These are phyloP conservation scores for Oryza nivara DNA, from an alignment of 176 grass and related monocot species.

Conservation along the genomic window DNA sequence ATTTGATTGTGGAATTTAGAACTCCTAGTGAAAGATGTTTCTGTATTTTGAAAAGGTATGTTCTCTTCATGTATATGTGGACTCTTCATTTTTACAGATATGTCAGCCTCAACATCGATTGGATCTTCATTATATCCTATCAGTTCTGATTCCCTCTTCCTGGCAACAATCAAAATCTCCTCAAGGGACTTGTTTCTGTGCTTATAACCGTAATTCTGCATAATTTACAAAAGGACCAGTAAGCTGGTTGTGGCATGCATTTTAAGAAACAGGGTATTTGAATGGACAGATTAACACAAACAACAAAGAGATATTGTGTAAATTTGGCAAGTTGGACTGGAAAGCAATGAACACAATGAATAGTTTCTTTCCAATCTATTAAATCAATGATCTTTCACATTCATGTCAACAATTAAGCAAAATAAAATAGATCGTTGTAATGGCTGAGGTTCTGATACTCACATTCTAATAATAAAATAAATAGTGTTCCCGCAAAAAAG, in stretches of 20 bases:
- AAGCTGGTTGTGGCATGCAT: slow-evolving; percentile 29
- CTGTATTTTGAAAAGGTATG: slow-evolving; percentile 22
- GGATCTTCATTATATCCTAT: slow-evolving; percentile 91
- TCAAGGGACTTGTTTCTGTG: slow-evolving; percentile 85
- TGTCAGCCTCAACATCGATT: slow-evolving; percentile 50
- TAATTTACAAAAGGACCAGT: slow-evolving; percentile 5
- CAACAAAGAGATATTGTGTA: background rate
- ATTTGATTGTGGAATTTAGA: slow-evolving; percentile 27
- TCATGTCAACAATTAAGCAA: slow-evolving; percentile 1
- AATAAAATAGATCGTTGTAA: background rate
- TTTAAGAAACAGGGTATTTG: slow-evolving; percentile 37
- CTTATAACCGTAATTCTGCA: slow-evolving; percentile 78
- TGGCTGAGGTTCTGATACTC: background rate
- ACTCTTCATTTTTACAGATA: slow-evolving; percentile 39
- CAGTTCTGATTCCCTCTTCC: slow-evolving; percentile 68
- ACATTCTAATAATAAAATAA: slow-evolving; percentile 5
- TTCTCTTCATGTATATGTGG: slow-evolving; percentile 24
- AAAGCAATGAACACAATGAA: background rate
- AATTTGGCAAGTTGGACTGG: background rate
- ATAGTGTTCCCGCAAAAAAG: background rate
- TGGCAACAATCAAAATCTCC: slow-evolving; percentile 61
- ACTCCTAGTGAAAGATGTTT: background rate
- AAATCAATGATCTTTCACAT: background rate
- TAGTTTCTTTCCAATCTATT: background rate
- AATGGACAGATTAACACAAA: background rate